Percentiles rank a stretch among this genome's conserved stretches.
phyloP scores from a whole-genome alignment of 176 grass and related monocot genomes.

The Eleusine coracana region DNA sequence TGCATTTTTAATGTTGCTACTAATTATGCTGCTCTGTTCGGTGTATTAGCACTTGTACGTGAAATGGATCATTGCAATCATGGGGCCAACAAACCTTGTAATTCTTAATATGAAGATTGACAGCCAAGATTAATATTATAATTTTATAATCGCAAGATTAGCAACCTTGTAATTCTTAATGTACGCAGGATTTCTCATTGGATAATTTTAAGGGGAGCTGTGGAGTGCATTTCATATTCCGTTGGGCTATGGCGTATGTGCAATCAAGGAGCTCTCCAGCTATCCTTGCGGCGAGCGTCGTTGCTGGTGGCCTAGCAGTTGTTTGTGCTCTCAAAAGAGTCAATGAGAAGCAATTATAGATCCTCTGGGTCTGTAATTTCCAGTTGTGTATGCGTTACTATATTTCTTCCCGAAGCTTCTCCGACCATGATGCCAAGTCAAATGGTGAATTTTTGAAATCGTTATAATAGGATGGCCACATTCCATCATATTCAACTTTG shows the following conservation, averaged over 20 bases:
- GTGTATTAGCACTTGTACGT: background rate
- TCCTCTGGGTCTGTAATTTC: background rate
- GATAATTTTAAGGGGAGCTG: slow-evolving; percentile 64
- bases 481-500: background rate
- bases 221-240: slow-evolving; percentile 45
- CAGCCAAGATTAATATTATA: background rate
- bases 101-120: background rate
- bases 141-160: background rate
- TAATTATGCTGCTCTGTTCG: slow-evolving; percentile 6
- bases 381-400: background rate
- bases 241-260: slow-evolving; percentile 50
- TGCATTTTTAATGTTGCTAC: background rate
- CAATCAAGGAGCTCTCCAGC: slow-evolving; percentile 33
- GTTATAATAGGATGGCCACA: background rate
- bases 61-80: background rate
- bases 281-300: slow-evolving; percentile 40
- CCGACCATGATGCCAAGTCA: background rate
- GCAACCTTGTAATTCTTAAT: background rate
- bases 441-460: slow-evolving; percentile 1
- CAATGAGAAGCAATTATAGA: slow-evolving; percentile 3
- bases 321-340: slow-evolving; percentile 47
- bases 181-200: slow-evolving; percentile 55
- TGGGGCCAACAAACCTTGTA: background rate
- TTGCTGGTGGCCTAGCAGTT: slow-evolving; percentile 51
- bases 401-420: background rate